phyloP scores from a whole-genome alignment of 345 rosid genomes.

The Atalantia buxifolia region DNA sequence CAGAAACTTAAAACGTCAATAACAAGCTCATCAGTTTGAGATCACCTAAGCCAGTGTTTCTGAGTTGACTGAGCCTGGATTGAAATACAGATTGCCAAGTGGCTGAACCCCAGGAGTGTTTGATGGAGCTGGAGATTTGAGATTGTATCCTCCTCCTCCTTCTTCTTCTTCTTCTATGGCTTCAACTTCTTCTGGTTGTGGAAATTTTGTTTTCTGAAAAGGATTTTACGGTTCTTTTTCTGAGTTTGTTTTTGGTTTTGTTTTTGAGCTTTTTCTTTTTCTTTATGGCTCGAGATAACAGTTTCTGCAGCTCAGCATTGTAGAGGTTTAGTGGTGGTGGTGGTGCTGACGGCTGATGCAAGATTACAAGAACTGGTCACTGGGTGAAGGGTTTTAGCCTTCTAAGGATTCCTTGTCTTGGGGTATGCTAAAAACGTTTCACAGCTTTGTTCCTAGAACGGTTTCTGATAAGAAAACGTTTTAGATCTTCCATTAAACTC shows the following conservation, averaged over 20 bases:
- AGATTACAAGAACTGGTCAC: neutral
- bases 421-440: neutral
- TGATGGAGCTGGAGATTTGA: conserved; percentile 54
- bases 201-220: conserved; percentile 1
- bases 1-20: conserved; percentile 75
- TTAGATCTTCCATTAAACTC: no score
- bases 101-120: conserved; percentile 76
- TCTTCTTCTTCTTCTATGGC: conserved; percentile 36
- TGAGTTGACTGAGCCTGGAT: conserved; percentile 51
- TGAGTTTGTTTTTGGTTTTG: conserved; percentile 14
- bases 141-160: conserved; percentile 53
- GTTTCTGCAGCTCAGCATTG: conserved; percentile 40
- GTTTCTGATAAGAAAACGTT: neutral
- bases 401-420: neutral
- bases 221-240: conserved; percentile 14
- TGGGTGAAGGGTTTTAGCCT: neutral
- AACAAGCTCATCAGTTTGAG: conserved; percentile 80
- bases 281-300: conserved; percentile 24
- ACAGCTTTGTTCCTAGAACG: neutral
- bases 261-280: conserved; percentile 22
- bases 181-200: conserved; percentile 17
- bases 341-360: neutral
- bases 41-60: conserved; percentile 82
- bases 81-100: conserved; percentile 74
- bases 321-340: neutral